These are phyloP conservation scores for Aureobasidium sp. DNA, from an alignment of 2,329 filamentous ascomycete genomes.

Conservation along the genomic window DNA sequence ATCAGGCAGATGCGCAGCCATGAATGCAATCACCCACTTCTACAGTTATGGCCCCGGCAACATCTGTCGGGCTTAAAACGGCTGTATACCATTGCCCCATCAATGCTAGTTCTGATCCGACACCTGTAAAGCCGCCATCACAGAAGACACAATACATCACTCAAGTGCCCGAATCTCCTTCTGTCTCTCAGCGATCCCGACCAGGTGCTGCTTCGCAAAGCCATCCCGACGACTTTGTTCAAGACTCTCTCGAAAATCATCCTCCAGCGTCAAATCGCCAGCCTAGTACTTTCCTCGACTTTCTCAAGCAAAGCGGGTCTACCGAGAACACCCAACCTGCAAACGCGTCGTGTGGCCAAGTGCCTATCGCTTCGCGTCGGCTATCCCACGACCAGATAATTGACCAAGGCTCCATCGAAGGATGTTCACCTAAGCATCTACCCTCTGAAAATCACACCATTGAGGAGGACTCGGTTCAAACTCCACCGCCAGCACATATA, in stretches of 20 bases:
- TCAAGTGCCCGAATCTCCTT: background rate
- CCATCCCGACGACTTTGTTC: background rate
- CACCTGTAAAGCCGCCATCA: background rate
- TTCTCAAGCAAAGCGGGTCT: background rate
- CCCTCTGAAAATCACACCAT: background rate
- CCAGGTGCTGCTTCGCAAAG: background rate
- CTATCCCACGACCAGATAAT: background rate
- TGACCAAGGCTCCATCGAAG: background rate
- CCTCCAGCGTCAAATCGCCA: background rate
- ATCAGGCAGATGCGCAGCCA: background rate
- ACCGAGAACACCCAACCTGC: background rate
- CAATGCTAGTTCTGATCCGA: background rate
- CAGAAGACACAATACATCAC: background rate
- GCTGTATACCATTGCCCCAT: background rate
- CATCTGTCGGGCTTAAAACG: background rate
- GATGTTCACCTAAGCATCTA: background rate
- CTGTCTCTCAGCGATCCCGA: background rate
- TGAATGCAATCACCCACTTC: background rate
- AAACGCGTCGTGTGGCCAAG: background rate
- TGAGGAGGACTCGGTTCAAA: background rate
- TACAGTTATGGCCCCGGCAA: background rate
- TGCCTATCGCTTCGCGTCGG: background rate
- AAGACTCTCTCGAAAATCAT: background rate
- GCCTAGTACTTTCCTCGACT: background rate
- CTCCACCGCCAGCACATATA: no score